Evolutionary conservation across 1,139 yeast species (phyloP).

Genomic region (Hyphopichia burtonii): DNA sequence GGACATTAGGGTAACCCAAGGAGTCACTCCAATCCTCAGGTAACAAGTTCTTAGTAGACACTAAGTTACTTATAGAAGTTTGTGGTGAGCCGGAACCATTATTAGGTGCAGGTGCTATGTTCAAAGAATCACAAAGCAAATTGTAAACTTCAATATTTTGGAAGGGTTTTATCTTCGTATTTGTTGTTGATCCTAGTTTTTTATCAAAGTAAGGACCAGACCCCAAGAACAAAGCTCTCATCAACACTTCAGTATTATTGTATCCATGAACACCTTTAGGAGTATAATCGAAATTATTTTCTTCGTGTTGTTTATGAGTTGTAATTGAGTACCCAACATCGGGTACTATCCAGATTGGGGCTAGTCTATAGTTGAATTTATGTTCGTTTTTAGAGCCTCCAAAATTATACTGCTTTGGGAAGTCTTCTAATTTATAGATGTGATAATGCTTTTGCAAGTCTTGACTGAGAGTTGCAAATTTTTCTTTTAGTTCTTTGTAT

Average conservation of each 20-base stretch:
- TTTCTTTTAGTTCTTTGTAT: constrained; percentile 17
- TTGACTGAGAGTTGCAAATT: constrained; percentile 22
- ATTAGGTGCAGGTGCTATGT: constrained; percentile 54
- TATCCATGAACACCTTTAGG: constrained; percentile 87
- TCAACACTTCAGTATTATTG: constrained; percentile 68
- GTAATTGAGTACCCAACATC: constrained; percentile 78
- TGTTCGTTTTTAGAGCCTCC: constrained; percentile 49
- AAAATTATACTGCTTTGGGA: constrained; percentile 66
- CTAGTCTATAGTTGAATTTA: constrained; percentile 58
- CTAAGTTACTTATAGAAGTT: constrained; percentile 10
- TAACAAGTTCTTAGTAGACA: constrained; percentile 27
- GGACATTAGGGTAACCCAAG: constrained; percentile 56
- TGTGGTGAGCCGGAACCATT: constrained; percentile 48
- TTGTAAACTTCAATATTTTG: constrained; percentile 72
- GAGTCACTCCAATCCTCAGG: constrained; percentile 56
- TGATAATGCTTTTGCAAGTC: constrained; percentile 28
- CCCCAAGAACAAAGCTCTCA: constrained; percentile 82
- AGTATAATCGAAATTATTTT: constrained; percentile 46
- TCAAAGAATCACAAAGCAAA: constrained; percentile 67
- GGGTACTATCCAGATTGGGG: constrained; percentile 86
- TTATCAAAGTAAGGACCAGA: constrained; percentile 71
- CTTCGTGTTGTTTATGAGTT: constrained; percentile 56
- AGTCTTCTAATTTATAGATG: constrained; percentile 54
- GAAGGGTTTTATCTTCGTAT: constrained; percentile 57
- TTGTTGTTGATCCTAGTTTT: constrained; percentile 17